Evolutionary conservation across 2,329 filamentous ascomycete genomes (phyloP), one percentile per base, ranked within the genome.

Genomic region (Neofusicoccum parvum): DNA sequence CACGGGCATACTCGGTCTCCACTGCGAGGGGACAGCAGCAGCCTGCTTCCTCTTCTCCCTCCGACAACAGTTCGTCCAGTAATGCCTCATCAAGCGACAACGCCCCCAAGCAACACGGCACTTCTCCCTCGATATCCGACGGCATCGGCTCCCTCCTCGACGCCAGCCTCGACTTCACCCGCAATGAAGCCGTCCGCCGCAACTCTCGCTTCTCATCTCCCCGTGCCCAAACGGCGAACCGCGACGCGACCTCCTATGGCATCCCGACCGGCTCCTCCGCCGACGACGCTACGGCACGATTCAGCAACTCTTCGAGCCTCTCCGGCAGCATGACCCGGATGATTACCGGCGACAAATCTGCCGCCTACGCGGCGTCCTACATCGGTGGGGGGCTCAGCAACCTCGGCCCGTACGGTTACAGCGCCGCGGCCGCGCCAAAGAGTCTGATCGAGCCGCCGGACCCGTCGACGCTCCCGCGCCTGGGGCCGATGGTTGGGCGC

Each of bases 401-500:
- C 10, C 32, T 48, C 45, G 50, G 39, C 39, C n/a, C 17, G 56
- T 14, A 43, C 20, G 10, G 17, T 23, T 17, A 15, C 36, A 6
- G 36, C 15, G 41, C 1, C 37, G 10, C 15, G 20, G 2, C 6
- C 36, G 5, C 51, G 12, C 32, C 20, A 34, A 41, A 50, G 14
- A 41, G 36, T 20, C 45, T 65, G 32, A 23, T 65, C 12, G 53
- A 39, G 63, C 63, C 63, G 34, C 63, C 63, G 20, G 46, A 62
- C 17, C 39, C 54, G 32, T 41, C 49, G 15, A 71, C 71, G 5
- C 68, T 78, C 32, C 49, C 65, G 51, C 73, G 73, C 27, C 68
- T 79, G 27, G 70, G 72, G 12, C 72, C 75, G 5, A 70, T 66
- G 14, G 65, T 75, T 5, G 78, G 78, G n/a, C 69, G 76, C 58